Evolutionary conservation across 768 basidiomycete genomes (phyloP), one percentile per base, ranked within the genome.

Genomic region (Boletus rubroflammeus): DNA sequence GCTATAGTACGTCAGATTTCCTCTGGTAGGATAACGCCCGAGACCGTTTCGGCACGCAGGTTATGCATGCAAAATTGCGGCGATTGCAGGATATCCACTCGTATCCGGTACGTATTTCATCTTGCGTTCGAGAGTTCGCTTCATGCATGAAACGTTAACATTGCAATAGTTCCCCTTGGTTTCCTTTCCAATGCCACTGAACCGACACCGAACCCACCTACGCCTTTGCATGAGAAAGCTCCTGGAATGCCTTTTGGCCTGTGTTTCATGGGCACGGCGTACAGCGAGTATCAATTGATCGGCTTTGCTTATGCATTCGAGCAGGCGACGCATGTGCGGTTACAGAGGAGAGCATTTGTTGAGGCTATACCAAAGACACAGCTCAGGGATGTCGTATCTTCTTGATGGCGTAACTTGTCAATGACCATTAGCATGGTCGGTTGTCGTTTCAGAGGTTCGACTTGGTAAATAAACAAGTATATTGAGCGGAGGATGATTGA

Each of bases 331-430:
- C 73, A 78, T 44, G 78, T 75, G 2, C 65, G 84, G 7, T 60
- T 83, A 47, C 61, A 63, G 50, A 73, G 76, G 60, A 75, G 63
- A 58, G 83, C 82, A 1, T 81, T 74, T 54, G 53, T 68, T 1
- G 79, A 69, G 19, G 84, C 83, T 25, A 76, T 84, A 32, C 84
- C 84, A 5, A 80, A 72, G 62, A 82, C 81, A 3, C 84, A 79
- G 55, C 62, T 78, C 11, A 57, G 32, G 23, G 72, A 76, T 50
- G 65, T 75, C 15, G 32, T 73, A 5, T 35, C 41, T 1, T 35
- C 32, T 38, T 58, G 47, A 57, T 46, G 54, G 29, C 2, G 5
- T 25, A 38, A 11, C 38, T n/a, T 13, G 11, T 50, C 29, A 6
- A 23, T 6, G 6, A 40, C 19, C 38, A 23, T n/a, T 2, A 34